Evolutionary conservation across 2,329 filamentous ascomycete genomes (phyloP), one percentile per base, ranked within the genome.

Genomic region (Pyrenochaeta sp.): DNA sequence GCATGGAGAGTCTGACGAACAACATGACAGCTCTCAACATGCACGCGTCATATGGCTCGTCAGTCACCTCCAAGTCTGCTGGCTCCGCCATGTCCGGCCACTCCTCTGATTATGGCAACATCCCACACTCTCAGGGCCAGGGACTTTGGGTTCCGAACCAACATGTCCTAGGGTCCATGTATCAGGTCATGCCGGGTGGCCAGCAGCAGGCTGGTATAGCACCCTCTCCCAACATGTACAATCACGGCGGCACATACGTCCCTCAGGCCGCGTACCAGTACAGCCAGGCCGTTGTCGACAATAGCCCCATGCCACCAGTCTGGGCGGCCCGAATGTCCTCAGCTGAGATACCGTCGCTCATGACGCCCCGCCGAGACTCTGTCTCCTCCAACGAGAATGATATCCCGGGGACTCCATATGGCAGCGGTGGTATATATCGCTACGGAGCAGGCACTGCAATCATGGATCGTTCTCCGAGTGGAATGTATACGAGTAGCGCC

Each of bases 311-410:
- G 61, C 79, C 68, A 31, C 68, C 77, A 12, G 75, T 72, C 58
- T 82, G 80, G 81, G 76, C 79, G 14, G 69, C 72, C 29, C 76
- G 76, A 36, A 76, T 79, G 54, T 75, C 79, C 4, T 80, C 77
- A 15, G 76, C 73, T 7, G 79, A 81, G 27, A 78, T 82, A 54
- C 81, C 81, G 4, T 77, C 79, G 7, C 73, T 83, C 45, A 79
- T 82, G 74, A 82, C 80, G 15, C 79, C 80, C 43, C 80, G 81
- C 32, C 80, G 81, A 42, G 80, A 81, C 59, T 82, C 81, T 7
- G 73, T 81, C 58, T 83, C 81, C 4, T 82, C 81, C 30, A 82
- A 81, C 63, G 81, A 82, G 75, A 79, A 82, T 51, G 80, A 82
- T 43, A 75, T 80, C 56, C 81, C 81, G 17, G 79, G 78, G 18